A percentile compares a stretch with the other conserved stretches of the same genome.
These are phyloP conservation scores for Diospyros kaki DNA, from an alignment of 148 eudicot species.

Conservation along the genomic window DNA sequence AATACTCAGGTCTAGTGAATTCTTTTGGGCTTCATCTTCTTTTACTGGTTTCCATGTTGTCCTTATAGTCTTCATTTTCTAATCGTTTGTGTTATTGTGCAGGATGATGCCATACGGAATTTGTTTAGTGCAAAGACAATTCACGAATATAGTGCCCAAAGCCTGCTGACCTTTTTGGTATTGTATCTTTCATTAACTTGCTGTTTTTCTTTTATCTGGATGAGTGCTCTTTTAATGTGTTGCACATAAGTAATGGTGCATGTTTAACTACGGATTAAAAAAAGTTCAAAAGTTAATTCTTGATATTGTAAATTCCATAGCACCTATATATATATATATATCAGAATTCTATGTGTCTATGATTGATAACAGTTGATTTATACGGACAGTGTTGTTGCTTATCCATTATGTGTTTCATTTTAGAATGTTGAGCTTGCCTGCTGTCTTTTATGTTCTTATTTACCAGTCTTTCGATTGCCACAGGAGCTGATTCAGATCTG, in stretches of 20 bases:
- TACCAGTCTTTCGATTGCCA: background rate
- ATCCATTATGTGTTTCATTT: background rate
- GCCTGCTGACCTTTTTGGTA: constrained; percentile 95
- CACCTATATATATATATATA: background rate
- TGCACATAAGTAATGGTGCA: background rate
- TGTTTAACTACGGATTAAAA: background rate
- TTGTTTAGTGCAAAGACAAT: constrained; percentile 95
- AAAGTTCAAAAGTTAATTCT: background rate
- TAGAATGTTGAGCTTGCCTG: background rate
- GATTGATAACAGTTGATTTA: background rate
- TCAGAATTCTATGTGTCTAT: background rate
- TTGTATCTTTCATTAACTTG: constrained; percentile 1
- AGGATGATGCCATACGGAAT: constrained; percentile 99
- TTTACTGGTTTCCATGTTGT: constrained; percentile 7
- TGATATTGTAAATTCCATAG: background rate
- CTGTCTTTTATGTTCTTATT: background rate
- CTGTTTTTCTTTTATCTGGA: background rate
- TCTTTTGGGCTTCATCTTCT: constrained; percentile 7
- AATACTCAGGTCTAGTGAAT: constrained; percentile 75
- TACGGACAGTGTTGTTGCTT: background rate
- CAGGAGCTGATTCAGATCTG: background rate
- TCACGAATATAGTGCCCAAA: constrained; percentile 93
- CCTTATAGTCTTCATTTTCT: background rate
- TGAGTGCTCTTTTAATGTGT: background rate
- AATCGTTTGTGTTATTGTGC: constrained; percentile 22